Conservation (phyloP, 495 filamentous ascomycete genomes). For the Talaromyces trachyspermus region DNA sequence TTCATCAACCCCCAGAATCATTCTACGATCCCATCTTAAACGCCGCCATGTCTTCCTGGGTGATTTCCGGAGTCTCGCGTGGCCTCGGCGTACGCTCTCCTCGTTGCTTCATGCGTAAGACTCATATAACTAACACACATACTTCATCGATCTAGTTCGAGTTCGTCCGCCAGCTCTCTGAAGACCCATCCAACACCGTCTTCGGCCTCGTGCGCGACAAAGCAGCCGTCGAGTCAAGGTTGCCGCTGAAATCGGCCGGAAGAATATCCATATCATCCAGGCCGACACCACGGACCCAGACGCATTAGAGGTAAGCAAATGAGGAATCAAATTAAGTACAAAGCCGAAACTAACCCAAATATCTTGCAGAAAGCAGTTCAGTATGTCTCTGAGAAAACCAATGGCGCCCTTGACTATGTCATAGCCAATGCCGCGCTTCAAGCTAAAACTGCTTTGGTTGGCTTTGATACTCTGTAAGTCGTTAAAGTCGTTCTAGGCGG, state of each 20-base stretch:
- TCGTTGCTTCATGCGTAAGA: conserved; percentile 2
- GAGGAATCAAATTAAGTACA: neutral
- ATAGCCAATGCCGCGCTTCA: conserved; percentile 38
- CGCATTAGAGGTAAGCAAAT: conserved; percentile 26
- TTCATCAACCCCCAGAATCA: conserved; percentile 4
- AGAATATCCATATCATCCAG: conserved; percentile 33
- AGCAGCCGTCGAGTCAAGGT: conserved; percentile 12
- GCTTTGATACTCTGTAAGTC: conserved; percentile 9
- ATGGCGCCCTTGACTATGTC: conserved; percentile 29
- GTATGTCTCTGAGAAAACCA: conserved; percentile 22
- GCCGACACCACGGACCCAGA: conserved; percentile 29
- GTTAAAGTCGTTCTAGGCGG: neutral
- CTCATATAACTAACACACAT: conserved; percentile 1
- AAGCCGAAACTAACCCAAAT: neutral
- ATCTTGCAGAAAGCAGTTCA: conserved; percentile 18
- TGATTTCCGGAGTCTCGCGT: conserved; percentile 17
- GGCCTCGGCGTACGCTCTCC: conserved; percentile 16
- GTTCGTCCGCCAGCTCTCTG: conserved; percentile 13
- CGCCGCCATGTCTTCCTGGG: conserved; percentile 18
- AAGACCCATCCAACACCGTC: conserved; percentile 23
- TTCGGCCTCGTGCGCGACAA: conserved; percentile 32
- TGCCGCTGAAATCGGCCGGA: conserved; percentile 18
- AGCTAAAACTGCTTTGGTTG: conserved; percentile 48
- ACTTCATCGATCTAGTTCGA: conserved; percentile 18
- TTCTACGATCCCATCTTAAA: conserved; percentile 2